Evolutionary conservation across 495 filamentous ascomycete species (phyloP).

Genomic region (Lineolata rhizophorae): DNA sequence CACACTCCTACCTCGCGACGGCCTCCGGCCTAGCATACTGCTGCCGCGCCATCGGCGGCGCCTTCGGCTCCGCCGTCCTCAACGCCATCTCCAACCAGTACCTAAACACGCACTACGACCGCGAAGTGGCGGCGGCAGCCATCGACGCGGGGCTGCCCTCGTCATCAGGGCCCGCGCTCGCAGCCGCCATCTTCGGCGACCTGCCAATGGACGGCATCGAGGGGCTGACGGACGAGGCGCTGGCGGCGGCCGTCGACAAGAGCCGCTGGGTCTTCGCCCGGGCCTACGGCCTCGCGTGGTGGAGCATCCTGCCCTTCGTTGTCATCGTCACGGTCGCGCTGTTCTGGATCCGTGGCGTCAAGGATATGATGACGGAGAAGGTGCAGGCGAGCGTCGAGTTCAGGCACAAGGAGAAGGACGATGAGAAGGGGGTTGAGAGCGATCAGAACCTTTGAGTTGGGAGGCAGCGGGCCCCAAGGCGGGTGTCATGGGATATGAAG

Average conservation of each 20-base stretch:
- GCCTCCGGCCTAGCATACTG: constrained; percentile 30
- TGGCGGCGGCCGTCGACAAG: constrained; percentile 16
- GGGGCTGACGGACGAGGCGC: constrained; percentile 16
- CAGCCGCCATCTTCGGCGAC: constrained; percentile 19
- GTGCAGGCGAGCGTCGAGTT: constrained; percentile 3
- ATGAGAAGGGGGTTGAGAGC: constrained; percentile 4
- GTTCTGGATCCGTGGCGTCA: constrained; percentile 23
- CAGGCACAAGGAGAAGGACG: neutral
- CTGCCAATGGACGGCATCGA: constrained; percentile 10
- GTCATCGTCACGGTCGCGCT: constrained; percentile 24
- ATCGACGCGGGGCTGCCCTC: constrained; percentile 20
- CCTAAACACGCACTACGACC: constrained; percentile 17
- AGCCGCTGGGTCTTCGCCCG: constrained; percentile 21
- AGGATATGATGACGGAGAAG: constrained; percentile 17
- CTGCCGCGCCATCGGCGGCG: constrained; percentile 28
- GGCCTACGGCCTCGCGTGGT: constrained; percentile 27
- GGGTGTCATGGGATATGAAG: too few relatives aligned
- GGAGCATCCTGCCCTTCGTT: constrained; percentile 29
- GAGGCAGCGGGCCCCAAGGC: too few relatives aligned
- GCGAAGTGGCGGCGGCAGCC: constrained; percentile 16
- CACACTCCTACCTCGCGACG: constrained; percentile 29
- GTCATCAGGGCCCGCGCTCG: constrained; percentile 16
- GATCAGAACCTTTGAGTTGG: too few relatives aligned
- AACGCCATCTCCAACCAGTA: constrained; percentile 29
- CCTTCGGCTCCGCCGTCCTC: constrained; percentile 29